Conservation (phyloP, 2,329 filamentous ascomycete species). For the Penicillium concentricum region DNA sequence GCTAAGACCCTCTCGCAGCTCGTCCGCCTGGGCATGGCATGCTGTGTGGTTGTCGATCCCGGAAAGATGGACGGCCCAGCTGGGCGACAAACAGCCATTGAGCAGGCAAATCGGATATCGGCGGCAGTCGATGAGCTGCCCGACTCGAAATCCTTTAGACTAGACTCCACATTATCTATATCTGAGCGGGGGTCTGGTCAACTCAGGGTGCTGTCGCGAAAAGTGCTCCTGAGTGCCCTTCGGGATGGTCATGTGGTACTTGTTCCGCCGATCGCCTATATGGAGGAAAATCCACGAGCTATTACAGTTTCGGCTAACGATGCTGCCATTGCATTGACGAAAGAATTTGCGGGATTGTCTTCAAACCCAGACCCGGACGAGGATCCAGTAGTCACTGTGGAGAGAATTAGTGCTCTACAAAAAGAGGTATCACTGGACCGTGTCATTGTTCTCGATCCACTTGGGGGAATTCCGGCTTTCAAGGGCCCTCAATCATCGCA, state of each 20-base stretch:
- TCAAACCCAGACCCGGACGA: slow-evolving; percentile 45
- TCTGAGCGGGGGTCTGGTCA: slow-evolving; percentile 34
- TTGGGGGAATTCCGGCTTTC: slow-evolving; percentile 77
- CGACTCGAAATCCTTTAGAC: slow-evolving; percentile 64
- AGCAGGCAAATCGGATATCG: slow-evolving; percentile 72
- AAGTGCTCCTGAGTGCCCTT: slow-evolving; percentile 64
- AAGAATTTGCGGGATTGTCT: slow-evolving; percentile 69
- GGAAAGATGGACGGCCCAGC: slow-evolving; percentile 50
- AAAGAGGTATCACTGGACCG: slow-evolving; percentile 70
- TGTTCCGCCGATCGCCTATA: slow-evolving; percentile 64
- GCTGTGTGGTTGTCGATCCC: slow-evolving; percentile 75
- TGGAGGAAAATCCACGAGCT: slow-evolving; percentile 48
- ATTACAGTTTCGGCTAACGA: slow-evolving; percentile 58
- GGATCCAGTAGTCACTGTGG: slow-evolving; percentile 41
- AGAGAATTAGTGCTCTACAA: slow-evolving; percentile 42
- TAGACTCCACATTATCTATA: slow-evolving; percentile 58
- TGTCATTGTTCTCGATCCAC: slow-evolving; percentile 81
- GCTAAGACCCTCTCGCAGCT: slow-evolving; percentile 83
- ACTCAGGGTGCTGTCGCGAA: slow-evolving; percentile 41
- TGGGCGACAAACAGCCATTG: slow-evolving; percentile 50
- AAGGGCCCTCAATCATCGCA: slow-evolving; percentile 62
- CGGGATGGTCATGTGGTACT: slow-evolving; percentile 69
- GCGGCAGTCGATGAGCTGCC: slow-evolving; percentile 70
- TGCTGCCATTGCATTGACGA: slow-evolving; percentile 72
- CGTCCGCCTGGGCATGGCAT: slow-evolving; percentile 74